Conservation (phyloP, 2,329 filamentous ascomycete genomes). For the Fusarium acutatum region DNA sequence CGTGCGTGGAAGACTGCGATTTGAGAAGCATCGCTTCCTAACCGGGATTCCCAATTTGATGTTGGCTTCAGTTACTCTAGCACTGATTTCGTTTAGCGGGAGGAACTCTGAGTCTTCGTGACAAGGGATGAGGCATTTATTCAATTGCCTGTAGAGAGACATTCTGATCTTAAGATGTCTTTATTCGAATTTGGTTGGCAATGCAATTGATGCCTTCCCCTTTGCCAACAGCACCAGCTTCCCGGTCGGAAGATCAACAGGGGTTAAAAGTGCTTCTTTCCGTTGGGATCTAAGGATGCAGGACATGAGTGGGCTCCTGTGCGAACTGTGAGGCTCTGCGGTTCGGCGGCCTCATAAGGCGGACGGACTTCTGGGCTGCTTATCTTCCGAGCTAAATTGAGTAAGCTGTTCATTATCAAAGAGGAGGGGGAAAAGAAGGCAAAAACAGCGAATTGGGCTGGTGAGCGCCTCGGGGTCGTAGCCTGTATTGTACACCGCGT, state of each 20-base stretch:
- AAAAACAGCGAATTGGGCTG: background rate
- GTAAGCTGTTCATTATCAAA: background rate
- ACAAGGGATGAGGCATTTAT: background rate
- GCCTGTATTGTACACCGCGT: background rate
- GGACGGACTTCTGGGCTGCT: background rate
- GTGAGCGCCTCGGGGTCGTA: background rate
- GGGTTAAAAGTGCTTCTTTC: background rate
- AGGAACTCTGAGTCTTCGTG: background rate
- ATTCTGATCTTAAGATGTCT: background rate
- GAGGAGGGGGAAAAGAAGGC: background rate
- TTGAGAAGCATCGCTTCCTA: background rate
- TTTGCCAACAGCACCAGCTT: accelerated
- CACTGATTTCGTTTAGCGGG: background rate
- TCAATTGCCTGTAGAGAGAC: background rate
- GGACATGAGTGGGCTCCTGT: background rate
- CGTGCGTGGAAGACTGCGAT: background rate
- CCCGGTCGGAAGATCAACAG: background rate
- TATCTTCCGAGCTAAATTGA: background rate
- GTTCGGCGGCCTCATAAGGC: background rate
- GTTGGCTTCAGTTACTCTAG: background rate
- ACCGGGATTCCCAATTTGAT: background rate
- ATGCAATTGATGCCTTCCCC: background rate
- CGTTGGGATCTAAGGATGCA: background rate
- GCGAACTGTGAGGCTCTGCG: constrained; percentile 3
- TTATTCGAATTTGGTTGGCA: background rate